Evolutionary conservation across 1,284 basidiomycete genomes (phyloP).

Genomic region (Kwoniella shivajii): DNA sequence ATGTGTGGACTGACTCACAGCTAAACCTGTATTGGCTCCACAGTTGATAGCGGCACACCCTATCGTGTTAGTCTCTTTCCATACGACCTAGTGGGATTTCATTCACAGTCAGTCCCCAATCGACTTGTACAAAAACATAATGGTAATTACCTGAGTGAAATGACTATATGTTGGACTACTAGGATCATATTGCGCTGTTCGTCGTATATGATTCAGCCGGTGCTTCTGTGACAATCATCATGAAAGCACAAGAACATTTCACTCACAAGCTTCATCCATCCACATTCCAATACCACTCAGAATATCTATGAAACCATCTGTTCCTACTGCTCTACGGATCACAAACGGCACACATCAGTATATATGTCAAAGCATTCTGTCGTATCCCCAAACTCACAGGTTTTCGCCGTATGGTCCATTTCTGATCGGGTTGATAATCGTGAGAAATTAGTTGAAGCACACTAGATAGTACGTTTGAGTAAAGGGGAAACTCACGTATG

Average conservation of each 20-base stretch:
- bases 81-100: slow-evolving; percentile 38
- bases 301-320: slow-evolving; percentile 29
- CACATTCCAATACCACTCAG: slow-evolving; percentile 33
- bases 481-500: slow-evolving; percentile 27
- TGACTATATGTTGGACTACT: slow-evolving; percentile 35
- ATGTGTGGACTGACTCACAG: slow-evolving; percentile 12
- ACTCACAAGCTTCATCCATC: slow-evolving; percentile 43
- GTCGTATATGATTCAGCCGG: neutral
- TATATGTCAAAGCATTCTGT: neutral
- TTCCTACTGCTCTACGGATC: slow-evolving; percentile 35
- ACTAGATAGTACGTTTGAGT: neutral
- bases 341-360: no score
- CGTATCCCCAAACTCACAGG: slow-evolving; percentile 16
- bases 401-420: slow-evolving; percentile 36
- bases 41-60: slow-evolving; percentile 41
- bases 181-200: slow-evolving; percentile 31
- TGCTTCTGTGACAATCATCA: neutral
- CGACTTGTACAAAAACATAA: no score
- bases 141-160: slow-evolving; percentile 36
- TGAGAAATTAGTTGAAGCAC: neutral
- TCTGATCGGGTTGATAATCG: slow-evolving; percentile 1
- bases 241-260: neutral
- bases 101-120: no score
- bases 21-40: slow-evolving; percentile 27
- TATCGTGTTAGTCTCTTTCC: slow-evolving; percentile 44